These are phyloP conservation scores for Euptelea pleiosperma DNA, from an alignment of 164 flowering plant genomes.

Conservation along the genomic window DNA sequence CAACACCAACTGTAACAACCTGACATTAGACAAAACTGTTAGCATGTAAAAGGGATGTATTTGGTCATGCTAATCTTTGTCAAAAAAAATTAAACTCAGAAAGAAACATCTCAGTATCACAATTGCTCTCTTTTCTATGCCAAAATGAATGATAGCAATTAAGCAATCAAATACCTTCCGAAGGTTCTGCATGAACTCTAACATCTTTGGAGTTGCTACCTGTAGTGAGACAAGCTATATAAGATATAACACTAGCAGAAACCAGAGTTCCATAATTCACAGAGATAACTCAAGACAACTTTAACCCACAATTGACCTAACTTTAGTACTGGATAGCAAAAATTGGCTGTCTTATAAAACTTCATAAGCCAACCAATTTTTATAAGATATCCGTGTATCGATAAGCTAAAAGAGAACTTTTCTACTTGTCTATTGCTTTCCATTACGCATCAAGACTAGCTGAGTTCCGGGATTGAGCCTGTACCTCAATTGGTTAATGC, in stretches of 20 bases:
- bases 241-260: constrained; percentile 2
- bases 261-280: not conserved
- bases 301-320: not conserved
- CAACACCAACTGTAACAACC: constrained; percentile 91
- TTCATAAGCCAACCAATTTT: no score
- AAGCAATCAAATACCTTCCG: constrained; percentile 51
- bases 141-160: constrained; percentile 3
- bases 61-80: not conserved
- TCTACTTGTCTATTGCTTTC: no score
- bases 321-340: no score
- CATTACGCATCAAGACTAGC: no score
- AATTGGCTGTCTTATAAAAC: no score
- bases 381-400: no score
- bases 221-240: constrained; percentile 21
- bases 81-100: not conserved
- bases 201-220: constrained; percentile 70
- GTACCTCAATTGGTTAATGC: no score
- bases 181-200: constrained; percentile 69
- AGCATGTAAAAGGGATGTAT: constrained; percentile 2
- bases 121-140: not conserved
- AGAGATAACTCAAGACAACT: not conserved
- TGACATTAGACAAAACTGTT: constrained; percentile 23
- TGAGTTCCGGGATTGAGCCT: no score
- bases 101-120: not conserved
- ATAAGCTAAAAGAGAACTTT: no score